Percentiles rank a stretch among this genome's conserved stretches.
Conservation (phyloP, 257 asterid genomes). For the Fraxinus excelsior region DNA sequence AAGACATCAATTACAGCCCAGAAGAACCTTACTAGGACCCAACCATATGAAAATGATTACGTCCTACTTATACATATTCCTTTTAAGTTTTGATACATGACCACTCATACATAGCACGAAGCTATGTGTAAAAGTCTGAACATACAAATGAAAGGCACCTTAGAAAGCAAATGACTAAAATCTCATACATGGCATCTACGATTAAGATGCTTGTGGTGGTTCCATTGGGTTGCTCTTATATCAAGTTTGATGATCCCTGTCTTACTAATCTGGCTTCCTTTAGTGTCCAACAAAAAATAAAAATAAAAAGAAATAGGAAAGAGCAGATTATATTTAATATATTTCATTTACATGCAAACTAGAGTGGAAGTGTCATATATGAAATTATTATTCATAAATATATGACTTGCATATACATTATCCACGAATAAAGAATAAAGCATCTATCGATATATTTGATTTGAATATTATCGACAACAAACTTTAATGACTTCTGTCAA, state of each 20-base stretch:
- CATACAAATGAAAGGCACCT: conserved; percentile 19
- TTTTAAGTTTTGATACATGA: conserved; percentile 12
- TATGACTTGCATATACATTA: neutral
- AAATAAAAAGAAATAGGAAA: neutral
- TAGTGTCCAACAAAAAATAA: neutral
- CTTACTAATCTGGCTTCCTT: neutral
- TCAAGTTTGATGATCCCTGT: neutral
- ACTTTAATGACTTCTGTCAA: neutral
- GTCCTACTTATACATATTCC: conserved; percentile 11
- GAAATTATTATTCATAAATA: neutral
- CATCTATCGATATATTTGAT: neutral
- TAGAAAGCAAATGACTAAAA: conserved; percentile 5
- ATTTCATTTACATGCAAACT: neutral
- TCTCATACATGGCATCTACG: conserved; percentile 24
- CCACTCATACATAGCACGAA: conserved; percentile 20
- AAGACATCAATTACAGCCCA: conserved; percentile 46
- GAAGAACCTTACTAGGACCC: conserved; percentile 38
- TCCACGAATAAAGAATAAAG: neutral
- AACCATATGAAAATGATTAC: conserved; percentile 27
- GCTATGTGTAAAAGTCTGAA: conserved; percentile 10
- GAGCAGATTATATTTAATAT: neutral
- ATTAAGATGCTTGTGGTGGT: neutral
- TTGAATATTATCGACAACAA: neutral
- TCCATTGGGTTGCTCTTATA: neutral
- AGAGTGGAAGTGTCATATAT: neutral